phyloP scores from a whole-genome alignment of 352 stramenopile species.

The Blastocystis sp. region DNA sequence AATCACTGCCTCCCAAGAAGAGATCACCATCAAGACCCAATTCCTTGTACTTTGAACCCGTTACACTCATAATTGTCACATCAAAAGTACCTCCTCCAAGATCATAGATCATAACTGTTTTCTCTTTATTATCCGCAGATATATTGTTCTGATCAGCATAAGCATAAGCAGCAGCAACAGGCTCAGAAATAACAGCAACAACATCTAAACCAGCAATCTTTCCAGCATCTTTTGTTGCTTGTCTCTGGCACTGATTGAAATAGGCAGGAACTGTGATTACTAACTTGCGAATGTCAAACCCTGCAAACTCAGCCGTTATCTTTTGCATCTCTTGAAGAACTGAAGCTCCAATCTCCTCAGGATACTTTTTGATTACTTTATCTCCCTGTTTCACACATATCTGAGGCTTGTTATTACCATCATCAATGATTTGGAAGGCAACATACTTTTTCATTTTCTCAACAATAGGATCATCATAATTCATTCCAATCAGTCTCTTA shows the following conservation, averaged over 20 bases:
- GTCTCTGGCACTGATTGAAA: slow-evolving; percentile 99
- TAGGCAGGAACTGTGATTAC: slow-evolving; percentile 78
- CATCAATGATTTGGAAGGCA: slow-evolving; percentile 3
- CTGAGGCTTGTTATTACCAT: slow-evolving; percentile 25
- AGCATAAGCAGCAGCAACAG: slow-evolving; percentile 72
- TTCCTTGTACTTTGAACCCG: slow-evolving; percentile 97
- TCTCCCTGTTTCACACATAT: not conserved
- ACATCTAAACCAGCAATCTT: slow-evolving; percentile 96
- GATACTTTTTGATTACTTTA: not conserved
- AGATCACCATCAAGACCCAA: slow-evolving; percentile 96
- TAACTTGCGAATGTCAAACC: slow-evolving; percentile 5
- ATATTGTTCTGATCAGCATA: slow-evolving; percentile 71
- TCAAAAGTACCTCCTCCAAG: slow-evolving; percentile 82
- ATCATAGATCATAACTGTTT: slow-evolving; percentile 73
- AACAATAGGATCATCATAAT: slow-evolving; percentile 5
- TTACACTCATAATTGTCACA: slow-evolving; percentile 96
- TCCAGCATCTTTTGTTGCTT: slow-evolving; percentile 98
- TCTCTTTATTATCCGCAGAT: slow-evolving; percentile 67
- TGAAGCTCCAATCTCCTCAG: slow-evolving; percentile 6
- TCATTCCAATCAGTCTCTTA: slow-evolving; percentile 29
- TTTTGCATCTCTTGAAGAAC: not conserved
- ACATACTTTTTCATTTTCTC: slow-evolving; percentile 5
- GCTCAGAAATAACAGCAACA: slow-evolving; percentile 87
- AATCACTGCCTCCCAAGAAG: slow-evolving; percentile 85
- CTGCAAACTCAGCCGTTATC: not conserved